phyloP scores from a whole-genome alignment of 2,329 filamentous ascomycete species.

The Didymella segeticola region DNA sequence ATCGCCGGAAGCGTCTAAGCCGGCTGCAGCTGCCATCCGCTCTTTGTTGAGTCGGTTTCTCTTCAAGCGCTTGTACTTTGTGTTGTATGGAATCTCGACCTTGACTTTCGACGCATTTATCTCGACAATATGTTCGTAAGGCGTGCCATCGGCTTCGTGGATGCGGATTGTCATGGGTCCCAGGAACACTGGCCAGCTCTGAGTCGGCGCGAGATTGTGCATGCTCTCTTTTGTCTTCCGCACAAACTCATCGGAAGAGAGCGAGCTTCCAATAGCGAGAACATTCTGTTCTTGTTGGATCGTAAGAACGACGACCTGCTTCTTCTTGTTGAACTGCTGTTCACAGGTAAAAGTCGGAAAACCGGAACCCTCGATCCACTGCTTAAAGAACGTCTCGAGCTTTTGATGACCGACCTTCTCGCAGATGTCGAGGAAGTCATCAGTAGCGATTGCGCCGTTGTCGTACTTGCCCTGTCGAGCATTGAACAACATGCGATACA shows the following conservation, averaged over 20 bases:
- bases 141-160: conserved; percentile 96
- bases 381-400: conserved; percentile 88
- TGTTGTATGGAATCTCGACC: conserved; percentile 97
- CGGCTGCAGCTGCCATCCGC: conserved; percentile 69
- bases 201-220: conserved; percentile 70
- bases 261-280: conserved; percentile 37
- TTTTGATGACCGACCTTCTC: conserved; percentile 89
- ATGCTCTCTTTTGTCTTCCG: conserved; percentile 82
- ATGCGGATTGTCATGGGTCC: conserved; percentile 98
- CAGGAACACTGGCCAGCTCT: conserved; percentile 81
- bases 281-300: conserved; percentile 69
- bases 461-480: conserved; percentile 80
- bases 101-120: conserved; percentile 86
- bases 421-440: conserved; percentile 80
- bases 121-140: conserved; percentile 96
- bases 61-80: conserved; percentile 97
- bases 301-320: conserved; percentile 89
- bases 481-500: conserved; percentile 84
- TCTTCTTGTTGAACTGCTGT: conserved; percentile 97
- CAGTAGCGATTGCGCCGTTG: conserved; percentile 73
- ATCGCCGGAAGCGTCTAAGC: conserved; percentile 68
- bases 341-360: conserved; percentile 87
- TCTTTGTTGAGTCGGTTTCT: conserved; percentile 83
- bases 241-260: conserved; percentile 79
- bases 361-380: conserved; percentile 89